Evolutionary conservation across 768 basidiomycete species (phyloP), one percentile per base, ranked within the genome.

Genomic region (Paxillus involutus): DNA sequence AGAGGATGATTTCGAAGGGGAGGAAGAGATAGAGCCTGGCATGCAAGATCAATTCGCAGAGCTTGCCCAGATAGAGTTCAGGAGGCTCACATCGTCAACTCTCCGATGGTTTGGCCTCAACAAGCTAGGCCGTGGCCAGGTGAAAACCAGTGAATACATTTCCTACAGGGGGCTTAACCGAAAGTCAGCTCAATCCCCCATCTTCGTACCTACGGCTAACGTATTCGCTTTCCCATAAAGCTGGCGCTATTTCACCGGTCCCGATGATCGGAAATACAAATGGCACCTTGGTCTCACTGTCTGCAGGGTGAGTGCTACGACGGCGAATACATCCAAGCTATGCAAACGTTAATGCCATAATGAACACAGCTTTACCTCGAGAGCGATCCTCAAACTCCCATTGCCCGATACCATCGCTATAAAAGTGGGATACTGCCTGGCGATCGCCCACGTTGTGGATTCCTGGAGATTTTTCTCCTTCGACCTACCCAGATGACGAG

Each of bases 41-140:
- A 50, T 55, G 53, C 48, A 44, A 45, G 53, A 55, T 45, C 53
- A 39, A 11, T 55, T 55, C 35, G 29, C 48, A 14, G 37, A 39
- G 36, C 53, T 55, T 26, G 48, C 53, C 8, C 42, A 55, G 19
- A 55, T 55, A 6, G 53, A 55, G 24, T 45, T 37, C n/a, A 37
- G 36, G 21, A 49, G n/a, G 19, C 32, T 55, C 26, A 35, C 37
- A n/a, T 14, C 53, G 33, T 55, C 53, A 2, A 37, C 35, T n/a
- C 24, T 55, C 24, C 53, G 43, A 36, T 55, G 53, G 53, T 32
- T 42, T 32, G 48, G 53, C 19, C 35, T 49, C 32, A 50, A 55
- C 44, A 40, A 21, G 9, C 47, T 55, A 11, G 48, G 48, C 5
- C 35, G 21, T 33, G 42, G 53, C 11, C 47, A 49, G 24, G 32